Base-by-base conservation (phyloP, 1,139 yeast genomes). In the Candida neerlandica region DNA sequence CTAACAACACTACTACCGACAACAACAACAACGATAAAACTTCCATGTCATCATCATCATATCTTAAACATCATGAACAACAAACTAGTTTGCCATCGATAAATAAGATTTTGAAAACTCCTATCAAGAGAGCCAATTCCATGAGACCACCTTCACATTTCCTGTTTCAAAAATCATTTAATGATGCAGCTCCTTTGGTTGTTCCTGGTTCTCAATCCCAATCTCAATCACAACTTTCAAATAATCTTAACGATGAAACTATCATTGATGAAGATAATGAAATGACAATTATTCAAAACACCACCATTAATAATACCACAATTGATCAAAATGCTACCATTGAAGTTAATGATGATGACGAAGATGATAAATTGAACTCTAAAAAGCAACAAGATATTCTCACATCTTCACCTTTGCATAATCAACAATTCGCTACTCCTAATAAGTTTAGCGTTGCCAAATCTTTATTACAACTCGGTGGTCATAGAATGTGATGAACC, bases 391-490 rank as follows among this genome's bases (percentile, higher is more conserved):
- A 53, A 44, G 55, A 58, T 44, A 51, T 65, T 10, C 56, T 64
- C 26, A 55, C 62, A 21, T 61, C 70, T 10, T 70, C 77, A 29
- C 78, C 79, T n/a, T 59, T 70, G 41, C 56, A 62, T 33, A 64
- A 66, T 49, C 60, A 63, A 43, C 59, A 62, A 43, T 70, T 75
- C 53, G 78, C 78, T n/a, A 76, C 81, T n/a, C 81, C 81, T 47
- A 76, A 74, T 58, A 72, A 78, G 49, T 76, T 76, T 55, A 71
- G 75, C 47, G 80, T 76, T 49, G 81, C 81, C 44, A 75, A 75
- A 59, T 72, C 78, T 30, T 72, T 76, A 58, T 70, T 76, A 52
- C 80, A 75, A 61, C 69, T 76, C 56, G 80, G 80, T 41, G 65
- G 58, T 29, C 60, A 55, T 51, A 51, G 52, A 41, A 57, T 54